phyloP scores from a whole-genome alignment of 2,329 filamentous ascomycete species.

The Fusarium keratoplasticum region DNA sequence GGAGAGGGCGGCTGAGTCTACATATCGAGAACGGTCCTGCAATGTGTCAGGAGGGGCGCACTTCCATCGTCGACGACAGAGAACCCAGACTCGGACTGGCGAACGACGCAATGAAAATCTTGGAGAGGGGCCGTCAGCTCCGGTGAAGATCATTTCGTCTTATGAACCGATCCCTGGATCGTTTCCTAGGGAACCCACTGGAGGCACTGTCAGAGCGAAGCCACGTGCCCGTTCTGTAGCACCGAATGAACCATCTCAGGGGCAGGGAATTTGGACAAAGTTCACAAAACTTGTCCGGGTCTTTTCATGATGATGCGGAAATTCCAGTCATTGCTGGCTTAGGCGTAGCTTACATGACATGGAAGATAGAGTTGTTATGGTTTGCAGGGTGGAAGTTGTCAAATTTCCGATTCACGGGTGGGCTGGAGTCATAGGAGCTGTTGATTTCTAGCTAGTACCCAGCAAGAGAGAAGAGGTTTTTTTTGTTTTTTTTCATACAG shows the following conservation, averaged over 20 bases:
- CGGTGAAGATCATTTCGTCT: neutral
- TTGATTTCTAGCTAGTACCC: no score
- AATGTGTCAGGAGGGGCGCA: conserved; percentile 1
- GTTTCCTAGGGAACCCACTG: conserved; percentile 1
- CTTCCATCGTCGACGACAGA: neutral
- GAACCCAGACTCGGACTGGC: neutral
- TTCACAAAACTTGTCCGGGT: no score
- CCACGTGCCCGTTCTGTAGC: neutral
- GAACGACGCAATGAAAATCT: neutral
- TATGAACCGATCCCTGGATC: conserved; percentile 8
- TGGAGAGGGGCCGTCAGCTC: neutral
- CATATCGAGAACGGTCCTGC: neutral
- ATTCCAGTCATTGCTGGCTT: no score
- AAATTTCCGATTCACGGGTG: no score
- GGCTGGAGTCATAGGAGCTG: neutral
- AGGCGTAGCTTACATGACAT: no score
- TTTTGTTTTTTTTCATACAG: no score
- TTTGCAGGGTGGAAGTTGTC: neutral
- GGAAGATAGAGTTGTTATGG: neutral
- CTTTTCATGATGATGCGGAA: no score
- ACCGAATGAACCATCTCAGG: neutral
- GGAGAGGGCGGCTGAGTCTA: neutral
- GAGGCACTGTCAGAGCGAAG: neutral
- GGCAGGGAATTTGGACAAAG: no score
- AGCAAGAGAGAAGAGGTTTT: no score